Evolutionary conservation across 2,329 filamentous ascomycete species (phyloP).

Genomic region (Biscogniauxia sp.): DNA sequence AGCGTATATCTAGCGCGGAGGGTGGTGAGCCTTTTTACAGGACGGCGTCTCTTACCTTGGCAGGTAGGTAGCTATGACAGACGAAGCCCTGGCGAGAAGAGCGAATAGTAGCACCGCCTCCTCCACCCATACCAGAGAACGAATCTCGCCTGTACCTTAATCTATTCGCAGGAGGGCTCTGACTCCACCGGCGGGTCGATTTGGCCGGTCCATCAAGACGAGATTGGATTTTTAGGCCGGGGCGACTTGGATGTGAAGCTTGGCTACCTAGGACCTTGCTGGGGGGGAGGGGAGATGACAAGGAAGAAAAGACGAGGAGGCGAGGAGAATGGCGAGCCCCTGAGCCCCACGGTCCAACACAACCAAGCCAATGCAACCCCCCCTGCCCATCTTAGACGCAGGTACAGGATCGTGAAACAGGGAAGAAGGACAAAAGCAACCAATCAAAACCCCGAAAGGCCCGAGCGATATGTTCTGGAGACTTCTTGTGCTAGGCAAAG

Average conservation of each 20-base stretch:
- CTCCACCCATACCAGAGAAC: constrained; percentile 8
- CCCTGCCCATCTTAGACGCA: constrained; percentile 28
- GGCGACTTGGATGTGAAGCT: constrained; percentile 10
- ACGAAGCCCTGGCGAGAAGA: not conserved
- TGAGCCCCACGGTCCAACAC: constrained; percentile 24
- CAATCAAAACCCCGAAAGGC: not conserved
- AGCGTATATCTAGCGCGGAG: constrained; percentile 16
- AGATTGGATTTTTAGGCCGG: not conserved
- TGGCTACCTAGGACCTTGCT: constrained; percentile 3
- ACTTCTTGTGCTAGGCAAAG: constrained; percentile 11
- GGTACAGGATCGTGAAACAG: constrained; percentile 34
- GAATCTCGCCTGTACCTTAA: constrained; percentile 9
- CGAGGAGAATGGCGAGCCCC: constrained; percentile 17
- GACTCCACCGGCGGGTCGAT: constrained; percentile 18
- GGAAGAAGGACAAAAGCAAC: constrained; percentile 21
- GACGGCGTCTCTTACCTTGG: constrained; percentile 8
- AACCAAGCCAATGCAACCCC: not conserved
- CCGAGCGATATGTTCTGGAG: constrained; percentile 12
- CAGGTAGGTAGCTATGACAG: constrained; percentile 4
- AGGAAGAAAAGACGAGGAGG: constrained; percentile 3
- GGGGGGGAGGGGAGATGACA: constrained; percentile 1
- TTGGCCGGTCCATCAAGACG: not conserved
- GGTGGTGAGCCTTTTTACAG: constrained; percentile 22
- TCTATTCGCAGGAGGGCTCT: constrained; percentile 19
- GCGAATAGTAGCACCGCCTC: constrained; percentile 11